A percentile compares a stretch with the other conserved stretches of the same genome.
These are phyloP conservation scores for Ustilago shanxiensis DNA, from an alignment of 1,284 basidiomycete species.

Conservation along the genomic window DNA sequence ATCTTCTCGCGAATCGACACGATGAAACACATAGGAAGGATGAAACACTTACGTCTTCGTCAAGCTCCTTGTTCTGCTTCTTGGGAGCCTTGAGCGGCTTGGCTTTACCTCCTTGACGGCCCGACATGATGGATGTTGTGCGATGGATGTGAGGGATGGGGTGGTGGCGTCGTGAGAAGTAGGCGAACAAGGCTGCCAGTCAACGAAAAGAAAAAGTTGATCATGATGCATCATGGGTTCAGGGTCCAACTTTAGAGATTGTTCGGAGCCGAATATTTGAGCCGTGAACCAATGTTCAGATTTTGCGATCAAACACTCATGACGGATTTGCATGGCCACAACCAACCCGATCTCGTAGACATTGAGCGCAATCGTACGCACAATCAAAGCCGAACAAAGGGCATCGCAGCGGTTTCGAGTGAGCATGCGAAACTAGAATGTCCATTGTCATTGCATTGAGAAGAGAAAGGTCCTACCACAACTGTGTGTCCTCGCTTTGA, in stretches of 20 bases:
- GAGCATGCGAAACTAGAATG: not conserved
- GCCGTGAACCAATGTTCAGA: no score
- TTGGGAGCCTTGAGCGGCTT: constrained; percentile 66
- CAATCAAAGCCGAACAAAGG: not conserved
- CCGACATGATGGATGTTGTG: constrained; percentile 47
- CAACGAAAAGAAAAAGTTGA: not conserved
- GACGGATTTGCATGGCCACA: no score
- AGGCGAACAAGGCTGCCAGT: not conserved
- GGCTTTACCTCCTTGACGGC: constrained; percentile 65
- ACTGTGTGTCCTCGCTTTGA: not conserved
- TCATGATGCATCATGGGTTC: constrained; percentile 10
- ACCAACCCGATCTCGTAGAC: no score
- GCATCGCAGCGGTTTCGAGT: not conserved
- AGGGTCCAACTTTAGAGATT: constrained; percentile 23
- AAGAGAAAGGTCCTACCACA: not conserved
- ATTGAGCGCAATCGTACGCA: not conserved
- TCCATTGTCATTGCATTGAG: constrained; percentile 21
- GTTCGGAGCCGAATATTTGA: constrained; percentile 24
- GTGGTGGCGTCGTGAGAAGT: not conserved
- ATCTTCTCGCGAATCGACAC: not conserved
- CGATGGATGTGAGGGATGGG: not conserved
- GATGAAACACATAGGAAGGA: not conserved
- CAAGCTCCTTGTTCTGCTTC: constrained; percentile 62
- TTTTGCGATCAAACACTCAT: not conserved
- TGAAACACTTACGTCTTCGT: constrained; percentile 60